phyloP scores from a whole-genome alignment of 495 filamentous ascomycete genomes.

The Thermothielavioides terrestris region DNA sequence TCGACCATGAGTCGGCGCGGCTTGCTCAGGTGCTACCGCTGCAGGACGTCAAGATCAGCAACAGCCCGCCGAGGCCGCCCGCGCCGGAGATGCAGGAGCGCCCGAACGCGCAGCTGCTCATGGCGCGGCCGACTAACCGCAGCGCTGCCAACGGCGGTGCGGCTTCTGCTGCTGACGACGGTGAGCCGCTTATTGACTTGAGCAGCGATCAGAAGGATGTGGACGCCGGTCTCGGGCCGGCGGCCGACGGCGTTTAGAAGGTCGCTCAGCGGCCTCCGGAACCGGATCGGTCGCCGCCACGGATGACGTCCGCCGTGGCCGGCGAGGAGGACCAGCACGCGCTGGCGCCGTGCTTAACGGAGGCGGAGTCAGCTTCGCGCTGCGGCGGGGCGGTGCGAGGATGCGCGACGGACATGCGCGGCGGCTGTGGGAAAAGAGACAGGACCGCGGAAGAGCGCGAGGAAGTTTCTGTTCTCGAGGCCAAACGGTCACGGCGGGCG shows the following conservation, averaged over 20 bases:
- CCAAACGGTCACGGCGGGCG: not conserved
- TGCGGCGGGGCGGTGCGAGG: too few relatives aligned
- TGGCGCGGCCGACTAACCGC: not conserved
- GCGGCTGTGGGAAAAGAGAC: too few relatives aligned
- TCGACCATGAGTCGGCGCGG: not conserved
- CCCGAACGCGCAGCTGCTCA: slow-evolving; percentile 6
- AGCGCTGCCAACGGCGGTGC: not conserved
- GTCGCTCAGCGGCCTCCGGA: too few relatives aligned
- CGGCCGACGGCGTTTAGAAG: not conserved
- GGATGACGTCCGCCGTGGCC: too few relatives aligned
- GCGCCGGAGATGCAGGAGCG: slow-evolving; percentile 35
- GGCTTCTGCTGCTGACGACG: too few relatives aligned
- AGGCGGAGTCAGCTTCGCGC: too few relatives aligned
- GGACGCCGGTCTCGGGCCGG: not conserved
- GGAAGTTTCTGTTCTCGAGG: not conserved
- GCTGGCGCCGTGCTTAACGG: too few relatives aligned
- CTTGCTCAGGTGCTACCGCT: slow-evolving; percentile 13
- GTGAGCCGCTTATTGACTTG: not conserved
- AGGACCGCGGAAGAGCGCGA: too few relatives aligned
- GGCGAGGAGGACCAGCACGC: too few relatives aligned
- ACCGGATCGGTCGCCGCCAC: too few relatives aligned
- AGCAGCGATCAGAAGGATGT: not conserved
- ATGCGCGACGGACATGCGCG: too few relatives aligned
- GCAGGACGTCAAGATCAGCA: slow-evolving; percentile 3
- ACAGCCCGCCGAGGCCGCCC: slow-evolving; percentile 10